These are phyloP conservation scores for Astraeus odoratus DNA, from an alignment of 768 basidiomycete species.

Conservation along the genomic window DNA sequence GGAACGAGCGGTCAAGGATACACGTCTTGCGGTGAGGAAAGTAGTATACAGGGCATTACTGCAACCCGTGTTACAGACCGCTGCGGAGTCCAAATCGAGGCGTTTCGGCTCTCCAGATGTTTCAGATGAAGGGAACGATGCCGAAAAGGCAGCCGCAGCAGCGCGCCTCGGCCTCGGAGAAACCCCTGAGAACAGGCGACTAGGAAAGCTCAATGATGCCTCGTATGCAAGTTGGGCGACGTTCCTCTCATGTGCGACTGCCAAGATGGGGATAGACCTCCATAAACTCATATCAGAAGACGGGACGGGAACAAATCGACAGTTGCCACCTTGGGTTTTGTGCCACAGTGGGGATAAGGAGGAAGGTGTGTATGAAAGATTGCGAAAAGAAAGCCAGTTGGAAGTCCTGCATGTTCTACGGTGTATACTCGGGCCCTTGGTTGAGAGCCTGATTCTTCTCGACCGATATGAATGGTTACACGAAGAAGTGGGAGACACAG, in stretches of 20 bases:
- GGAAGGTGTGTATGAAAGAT: neutral
- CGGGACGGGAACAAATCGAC: neutral
- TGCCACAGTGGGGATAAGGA: neutral
- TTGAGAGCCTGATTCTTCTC: slow-evolving; percentile 58
- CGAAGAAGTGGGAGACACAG: slow-evolving; percentile 26
- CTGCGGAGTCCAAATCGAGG: neutral
- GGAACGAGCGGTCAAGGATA: slow-evolving; percentile 24
- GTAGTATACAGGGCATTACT: slow-evolving; percentile 68
- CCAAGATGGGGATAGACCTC: slow-evolving; percentile 20
- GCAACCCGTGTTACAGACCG: slow-evolving; percentile 23
- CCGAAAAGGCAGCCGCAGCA: neutral
- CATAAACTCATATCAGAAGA: slow-evolving; percentile 4
- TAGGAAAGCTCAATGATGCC: slow-evolving; percentile 46
- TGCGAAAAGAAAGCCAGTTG: slow-evolving; percentile 35
- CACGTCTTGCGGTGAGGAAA: slow-evolving; percentile 55
- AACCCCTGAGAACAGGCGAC: slow-evolving; percentile 35
- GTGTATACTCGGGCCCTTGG: slow-evolving; percentile 59
- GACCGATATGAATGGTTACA: slow-evolving; percentile 57
- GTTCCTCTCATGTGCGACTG: slow-evolving; percentile 35
- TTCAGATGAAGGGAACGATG: neutral
- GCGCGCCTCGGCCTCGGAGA: slow-evolving; percentile 29
- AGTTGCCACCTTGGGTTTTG: neutral
- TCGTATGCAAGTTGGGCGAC: slow-evolving; percentile 45
- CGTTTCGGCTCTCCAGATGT: neutral
- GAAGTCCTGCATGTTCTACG: slow-evolving; percentile 59